Evolutionary conservation across 1,284 basidiomycete species (phyloP).

Genomic region (Cryptococcus amylolentus): DNA sequence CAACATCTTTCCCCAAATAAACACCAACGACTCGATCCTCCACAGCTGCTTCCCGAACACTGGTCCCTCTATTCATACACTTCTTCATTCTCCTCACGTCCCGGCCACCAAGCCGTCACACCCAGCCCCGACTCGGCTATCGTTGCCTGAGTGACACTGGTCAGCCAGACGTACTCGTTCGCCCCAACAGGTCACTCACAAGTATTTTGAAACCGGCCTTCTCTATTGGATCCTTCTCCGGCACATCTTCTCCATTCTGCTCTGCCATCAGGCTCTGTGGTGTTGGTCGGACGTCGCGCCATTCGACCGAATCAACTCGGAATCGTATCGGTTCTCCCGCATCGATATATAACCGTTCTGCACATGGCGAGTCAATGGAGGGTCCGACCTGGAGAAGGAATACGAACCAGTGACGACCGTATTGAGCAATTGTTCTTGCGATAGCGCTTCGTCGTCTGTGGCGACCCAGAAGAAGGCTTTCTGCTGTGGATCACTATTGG

Average conservation of each 20-base stretch:
- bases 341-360: slow-evolving; percentile 80
- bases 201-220: slow-evolving; percentile 70
- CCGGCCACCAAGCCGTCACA: slow-evolving; percentile 56
- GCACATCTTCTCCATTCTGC: slow-evolving; percentile 42
- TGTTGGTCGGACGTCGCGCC: slow-evolving; percentile 86
- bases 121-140: slow-evolving; percentile 88
- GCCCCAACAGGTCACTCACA: slow-evolving; percentile 49
- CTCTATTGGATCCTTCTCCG: slow-evolving; percentile 60
- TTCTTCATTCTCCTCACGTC: slow-evolving; percentile 40
- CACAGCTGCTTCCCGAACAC: no score
- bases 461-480: slow-evolving; percentile 78
- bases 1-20: no score
- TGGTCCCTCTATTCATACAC: slow-evolving; percentile 22
- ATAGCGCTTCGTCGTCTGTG: slow-evolving; percentile 53
- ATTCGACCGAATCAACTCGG: slow-evolving; percentile 80
- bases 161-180: neutral
- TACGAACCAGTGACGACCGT: slow-evolving; percentile 45
- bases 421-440: slow-evolving; percentile 60
- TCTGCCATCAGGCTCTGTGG: slow-evolving; percentile 51
- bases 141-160: slow-evolving; percentile 60
- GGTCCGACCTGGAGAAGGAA: neutral
- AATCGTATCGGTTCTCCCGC: slow-evolving; percentile 78
- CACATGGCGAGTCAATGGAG: neutral
- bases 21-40: no score
- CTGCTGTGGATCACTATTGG: slow-evolving; percentile 68